phyloP scores from a whole-genome alignment of 129 eudicot genomes.

The Daucus carota region DNA sequence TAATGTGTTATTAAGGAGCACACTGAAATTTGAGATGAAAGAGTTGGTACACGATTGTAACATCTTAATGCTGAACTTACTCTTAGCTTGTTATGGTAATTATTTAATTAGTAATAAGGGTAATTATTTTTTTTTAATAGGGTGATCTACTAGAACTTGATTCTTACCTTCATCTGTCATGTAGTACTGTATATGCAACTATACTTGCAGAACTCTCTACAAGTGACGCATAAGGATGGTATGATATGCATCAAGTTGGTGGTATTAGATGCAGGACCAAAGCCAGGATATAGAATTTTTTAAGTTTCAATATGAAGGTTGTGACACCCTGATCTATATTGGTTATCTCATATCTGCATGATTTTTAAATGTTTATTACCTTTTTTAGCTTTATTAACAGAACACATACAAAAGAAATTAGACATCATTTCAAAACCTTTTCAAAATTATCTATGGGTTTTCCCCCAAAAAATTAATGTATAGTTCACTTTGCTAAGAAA shows the following conservation, averaged over 20 bases:
- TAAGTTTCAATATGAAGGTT: too few relatives aligned
- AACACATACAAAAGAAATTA: not conserved
- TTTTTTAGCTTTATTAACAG: not conserved
- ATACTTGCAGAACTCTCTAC: not conserved
- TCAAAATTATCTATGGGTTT: too few relatives aligned
- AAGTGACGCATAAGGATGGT: not conserved
- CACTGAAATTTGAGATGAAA: not conserved
- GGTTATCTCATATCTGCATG: not conserved
- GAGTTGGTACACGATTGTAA: not conserved
- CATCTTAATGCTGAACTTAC: not conserved
- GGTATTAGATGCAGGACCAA: not conserved
- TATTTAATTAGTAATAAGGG: not conserved
- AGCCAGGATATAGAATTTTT: not conserved
- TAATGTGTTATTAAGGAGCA: not conserved
- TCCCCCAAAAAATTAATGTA: too few relatives aligned
- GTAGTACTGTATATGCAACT: not conserved
- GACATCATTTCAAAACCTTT: not conserved
- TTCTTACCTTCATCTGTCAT: not conserved
- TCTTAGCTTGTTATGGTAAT: not conserved
- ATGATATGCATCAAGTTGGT: not conserved
- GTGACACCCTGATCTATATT: not conserved
- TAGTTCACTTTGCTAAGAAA: too few relatives aligned
- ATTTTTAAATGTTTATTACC: not conserved
- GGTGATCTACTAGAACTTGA: not conserved
- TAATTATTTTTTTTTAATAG: too few relatives aligned